Percentiles rank a stretch among this genome's conserved stretches.
These are phyloP conservation scores for Cytospora leucostoma DNA, from an alignment of 2,329 filamentous ascomycete genomes.

Conservation along the genomic window DNA sequence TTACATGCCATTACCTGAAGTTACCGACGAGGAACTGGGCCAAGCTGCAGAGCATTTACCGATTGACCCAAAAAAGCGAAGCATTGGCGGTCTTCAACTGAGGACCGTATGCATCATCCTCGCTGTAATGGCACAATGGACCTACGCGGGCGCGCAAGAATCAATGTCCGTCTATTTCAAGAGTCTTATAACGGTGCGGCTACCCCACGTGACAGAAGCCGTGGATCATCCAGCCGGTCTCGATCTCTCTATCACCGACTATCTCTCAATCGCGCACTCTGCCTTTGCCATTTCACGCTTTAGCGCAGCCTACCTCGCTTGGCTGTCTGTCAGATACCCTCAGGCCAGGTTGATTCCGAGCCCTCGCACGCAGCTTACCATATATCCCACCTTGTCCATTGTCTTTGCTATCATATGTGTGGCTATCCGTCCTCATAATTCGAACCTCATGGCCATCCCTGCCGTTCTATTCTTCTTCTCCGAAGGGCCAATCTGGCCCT, in stretches of 20 bases:
- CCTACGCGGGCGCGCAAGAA: constrained; percentile 76
- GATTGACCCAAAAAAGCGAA: constrained; percentile 52
- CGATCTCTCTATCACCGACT: constrained; percentile 59
- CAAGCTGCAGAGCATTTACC: constrained; percentile 49
- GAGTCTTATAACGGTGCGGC: constrained; percentile 47
- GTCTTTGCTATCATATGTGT: constrained; percentile 54
- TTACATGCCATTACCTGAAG: constrained; percentile 66
- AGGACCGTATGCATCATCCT: constrained; percentile 63
- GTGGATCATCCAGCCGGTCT: constrained; percentile 47
- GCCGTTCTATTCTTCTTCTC: constrained; percentile 75
- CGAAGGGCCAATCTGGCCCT: constrained; percentile 80
- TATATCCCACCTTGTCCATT: constrained; percentile 62
- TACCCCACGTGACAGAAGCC: constrained; percentile 34
- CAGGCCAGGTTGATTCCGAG: constrained; percentile 54
- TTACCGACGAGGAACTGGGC: constrained; percentile 57
- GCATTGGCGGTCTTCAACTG: constrained; percentile 52
- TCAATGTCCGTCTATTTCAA: constrained; percentile 63
- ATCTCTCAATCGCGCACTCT: constrained; percentile 71
- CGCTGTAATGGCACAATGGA: constrained; percentile 75
- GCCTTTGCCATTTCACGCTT: constrained; percentile 76
- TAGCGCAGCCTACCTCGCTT: constrained; percentile 65
- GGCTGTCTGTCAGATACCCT: constrained; percentile 48
- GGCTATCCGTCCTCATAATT: constrained; percentile 46
- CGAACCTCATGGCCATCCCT: constrained; percentile 58
- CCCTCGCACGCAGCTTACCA: constrained; percentile 68